Conservation (phyloP, 1,139 yeast genomes). For the Lodderomyces margitis region DNA sequence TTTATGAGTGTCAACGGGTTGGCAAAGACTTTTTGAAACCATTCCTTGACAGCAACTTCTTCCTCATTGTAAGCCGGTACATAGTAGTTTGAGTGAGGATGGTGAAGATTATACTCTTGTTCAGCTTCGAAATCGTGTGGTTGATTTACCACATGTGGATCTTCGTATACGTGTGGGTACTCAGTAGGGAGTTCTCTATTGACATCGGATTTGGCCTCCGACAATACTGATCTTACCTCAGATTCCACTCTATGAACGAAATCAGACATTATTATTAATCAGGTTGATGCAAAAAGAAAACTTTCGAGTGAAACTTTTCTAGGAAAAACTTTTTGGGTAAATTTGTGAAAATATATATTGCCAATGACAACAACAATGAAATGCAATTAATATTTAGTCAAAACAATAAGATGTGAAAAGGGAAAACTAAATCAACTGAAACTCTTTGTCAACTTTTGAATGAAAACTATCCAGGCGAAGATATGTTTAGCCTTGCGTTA, state of each 20-base stretch:
- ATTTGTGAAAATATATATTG: background rate
- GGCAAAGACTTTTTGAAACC: conserved; percentile 33
- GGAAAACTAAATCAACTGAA: too few species aligned
- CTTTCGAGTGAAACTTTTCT: background rate
- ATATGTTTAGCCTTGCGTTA: background rate
- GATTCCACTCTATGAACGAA: conserved; percentile 14
- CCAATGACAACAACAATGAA: too few species aligned
- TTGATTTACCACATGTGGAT: conserved; percentile 7
- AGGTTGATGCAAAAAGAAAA: background rate
- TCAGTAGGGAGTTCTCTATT: background rate
- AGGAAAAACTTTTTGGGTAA: background rate
- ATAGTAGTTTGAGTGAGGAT: conserved; percentile 10
- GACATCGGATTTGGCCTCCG: background rate
- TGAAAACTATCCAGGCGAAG: too few species aligned
- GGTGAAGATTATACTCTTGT: conserved; percentile 2
- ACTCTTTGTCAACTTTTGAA: too few species aligned
- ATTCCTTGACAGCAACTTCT: conserved; percentile 46
- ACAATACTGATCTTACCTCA: background rate
- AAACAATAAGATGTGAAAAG: too few species aligned
- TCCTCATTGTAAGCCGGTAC: conserved; percentile 44
- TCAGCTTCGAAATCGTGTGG: conserved; percentile 16
- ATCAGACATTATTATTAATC: conserved; percentile 12
- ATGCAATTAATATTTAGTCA: too few species aligned
- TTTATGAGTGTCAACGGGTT: conserved; percentile 41
- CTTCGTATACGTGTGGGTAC: conserved; percentile 2